Evolutionary conservation across 2,329 filamentous ascomycete species (phyloP).

Genomic region (Sarocladiaceae sp.): DNA sequence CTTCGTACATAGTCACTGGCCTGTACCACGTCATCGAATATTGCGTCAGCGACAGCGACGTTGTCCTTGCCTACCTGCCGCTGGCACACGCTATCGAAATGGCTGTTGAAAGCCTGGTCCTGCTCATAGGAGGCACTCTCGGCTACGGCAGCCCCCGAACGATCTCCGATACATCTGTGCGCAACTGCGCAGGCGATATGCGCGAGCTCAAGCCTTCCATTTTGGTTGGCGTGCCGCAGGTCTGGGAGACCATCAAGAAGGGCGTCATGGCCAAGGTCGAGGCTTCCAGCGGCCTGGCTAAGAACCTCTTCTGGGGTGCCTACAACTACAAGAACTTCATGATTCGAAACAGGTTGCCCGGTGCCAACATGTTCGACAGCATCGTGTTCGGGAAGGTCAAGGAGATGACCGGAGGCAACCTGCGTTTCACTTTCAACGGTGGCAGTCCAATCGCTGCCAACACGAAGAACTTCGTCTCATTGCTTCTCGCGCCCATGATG

Average conservation of each 20-base stretch:
- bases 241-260: conserved; percentile 98
- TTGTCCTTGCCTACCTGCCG: conserved; percentile 83
- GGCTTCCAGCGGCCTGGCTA: conserved; percentile 60
- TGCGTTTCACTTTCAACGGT: conserved; percentile 90
- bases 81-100: conserved; percentile 96
- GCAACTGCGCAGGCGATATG: conserved; percentile 90
- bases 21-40: conserved; percentile 71
- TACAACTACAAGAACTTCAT: conserved; percentile 54
- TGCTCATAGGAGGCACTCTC: conserved; percentile 86
- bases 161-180: conserved; percentile 76
- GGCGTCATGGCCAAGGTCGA: conserved; percentile 79
- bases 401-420: conserved; percentile 77
- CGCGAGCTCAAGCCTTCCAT: conserved; percentile 84
- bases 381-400: conserved; percentile 91
- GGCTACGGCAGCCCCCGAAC: conserved; percentile 91
- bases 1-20: conserved; percentile 58
- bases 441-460: conserved; percentile 84
- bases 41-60: conserved; percentile 70
- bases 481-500: conserved; percentile 92
- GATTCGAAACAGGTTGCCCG: conserved; percentile 53
- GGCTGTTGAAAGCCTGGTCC: conserved; percentile 83
- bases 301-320: conserved; percentile 70
- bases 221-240: conserved; percentile 88
- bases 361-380: conserved; percentile 65
- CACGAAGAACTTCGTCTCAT: conserved; percentile 84